Conservation (phyloP, 768 basidiomycete species). For the Suillus subluteus region DNA sequence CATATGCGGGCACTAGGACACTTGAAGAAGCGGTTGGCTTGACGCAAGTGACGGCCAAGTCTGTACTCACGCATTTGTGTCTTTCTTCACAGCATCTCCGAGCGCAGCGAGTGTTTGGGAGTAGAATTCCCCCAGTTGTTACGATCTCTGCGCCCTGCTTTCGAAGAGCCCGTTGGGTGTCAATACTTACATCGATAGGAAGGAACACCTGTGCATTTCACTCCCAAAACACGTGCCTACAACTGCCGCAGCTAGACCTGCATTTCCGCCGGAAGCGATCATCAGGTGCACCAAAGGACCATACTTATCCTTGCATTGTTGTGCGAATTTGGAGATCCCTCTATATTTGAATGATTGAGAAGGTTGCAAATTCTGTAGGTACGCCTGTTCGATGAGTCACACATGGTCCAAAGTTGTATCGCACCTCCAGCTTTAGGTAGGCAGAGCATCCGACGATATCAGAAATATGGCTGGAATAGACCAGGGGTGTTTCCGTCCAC, state of each 20-base stretch:
- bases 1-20: conserved; percentile 72
- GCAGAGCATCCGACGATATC: conserved; percentile 51
- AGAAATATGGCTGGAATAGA: conserved; percentile 64
- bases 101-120: conserved; percentile 59
- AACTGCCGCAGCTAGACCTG: conserved; percentile 72
- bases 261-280: conserved; percentile 81
- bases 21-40: conserved; percentile 35
- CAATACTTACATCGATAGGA: conserved; percentile 53
- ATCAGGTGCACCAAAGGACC: conserved; percentile 64
- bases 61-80: conserved; percentile 56
- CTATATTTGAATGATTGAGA: conserved; percentile 79
- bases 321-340: conserved; percentile 66
- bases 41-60: neutral
- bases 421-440: conserved; percentile 76
- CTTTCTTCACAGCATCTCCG: conserved; percentile 43
- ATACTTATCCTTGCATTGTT: conserved; percentile 49
- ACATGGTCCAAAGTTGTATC: conserved; percentile 17
- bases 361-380: conserved; percentile 66
- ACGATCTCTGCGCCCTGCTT: conserved; percentile 60
- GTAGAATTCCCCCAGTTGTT: conserved; percentile 61
- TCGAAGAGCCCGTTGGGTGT: conserved; percentile 53
- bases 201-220: conserved; percentile 72
- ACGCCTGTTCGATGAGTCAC: neutral
- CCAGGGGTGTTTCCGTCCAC: conserved; percentile 68
- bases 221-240: conserved; percentile 55